phyloP scores from a whole-genome alignment of 2,329 filamentous ascomycete species.

The Exophiala aquamarina region DNA sequence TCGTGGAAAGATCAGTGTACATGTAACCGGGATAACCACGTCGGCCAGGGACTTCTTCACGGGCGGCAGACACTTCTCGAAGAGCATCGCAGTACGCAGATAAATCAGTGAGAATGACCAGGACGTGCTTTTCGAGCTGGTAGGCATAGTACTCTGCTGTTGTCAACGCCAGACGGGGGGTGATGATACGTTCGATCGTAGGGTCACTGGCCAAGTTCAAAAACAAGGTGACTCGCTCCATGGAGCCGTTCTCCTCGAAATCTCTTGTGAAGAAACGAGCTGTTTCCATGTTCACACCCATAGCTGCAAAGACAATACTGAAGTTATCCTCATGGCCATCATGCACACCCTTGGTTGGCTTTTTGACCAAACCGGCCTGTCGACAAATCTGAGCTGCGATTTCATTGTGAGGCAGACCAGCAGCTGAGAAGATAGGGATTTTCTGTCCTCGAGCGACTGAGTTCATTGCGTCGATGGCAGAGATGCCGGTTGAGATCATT shows the following conservation, averaged over 20 bases:
- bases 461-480: conserved; percentile 98
- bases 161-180: conserved; percentile 93
- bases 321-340: conserved; percentile 99
- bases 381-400: conserved; percentile 98
- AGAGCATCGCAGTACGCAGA: conserved; percentile 98
- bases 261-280: conserved; percentile 97
- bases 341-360: conserved; percentile 91
- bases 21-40: conserved; percentile 99
- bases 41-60: conserved; percentile 98
- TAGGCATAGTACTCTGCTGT: conserved; percentile 99
- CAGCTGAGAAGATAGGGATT: conserved; percentile 98
- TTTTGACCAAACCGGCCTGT: conserved; percentile 89
- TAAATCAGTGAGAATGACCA: conserved; percentile 97
- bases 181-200: conserved; percentile 99
- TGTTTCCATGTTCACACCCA: conserved; percentile 99
- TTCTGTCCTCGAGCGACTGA: conserved; percentile 98
- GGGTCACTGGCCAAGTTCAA: conserved; percentile 98
- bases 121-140: conserved; percentile 98
- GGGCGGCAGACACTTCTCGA: conserved; percentile 94
- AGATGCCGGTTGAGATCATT: conserved; percentile 99
- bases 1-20: conserved; percentile 99
- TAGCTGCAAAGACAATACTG: conserved; percentile 98
- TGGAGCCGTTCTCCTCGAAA: conserved; percentile 98
- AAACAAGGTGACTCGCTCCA: conserved; percentile 97
- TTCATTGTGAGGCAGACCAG: conserved; percentile 98